phyloP scores from a whole-genome alignment of 1,284 basidiomycete genomes.

The Cutaneotrichosporon dermatis region DNA sequence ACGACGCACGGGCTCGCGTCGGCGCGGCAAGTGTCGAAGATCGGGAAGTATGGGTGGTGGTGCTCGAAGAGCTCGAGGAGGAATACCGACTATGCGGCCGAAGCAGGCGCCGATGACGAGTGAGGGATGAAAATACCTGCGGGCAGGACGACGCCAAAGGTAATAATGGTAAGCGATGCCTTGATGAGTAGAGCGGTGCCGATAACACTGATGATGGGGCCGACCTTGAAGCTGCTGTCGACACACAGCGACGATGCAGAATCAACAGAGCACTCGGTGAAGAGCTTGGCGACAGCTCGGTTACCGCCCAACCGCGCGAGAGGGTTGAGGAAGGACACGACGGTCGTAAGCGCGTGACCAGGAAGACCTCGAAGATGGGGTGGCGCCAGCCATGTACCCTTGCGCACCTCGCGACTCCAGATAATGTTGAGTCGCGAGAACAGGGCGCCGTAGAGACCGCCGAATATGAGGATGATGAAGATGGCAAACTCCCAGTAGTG shows the following conservation, averaged over 20 bases:
- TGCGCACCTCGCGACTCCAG: constrained; percentile 79
- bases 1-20: constrained; percentile 48
- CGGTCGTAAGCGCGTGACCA: constrained; percentile 74
- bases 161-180: constrained; percentile 76
- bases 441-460: constrained; percentile 87
- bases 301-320: constrained; percentile 92
- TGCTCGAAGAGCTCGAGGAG: constrained; percentile 72
- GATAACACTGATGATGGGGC: constrained; percentile 65
- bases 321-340: constrained; percentile 80
- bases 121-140: constrained; percentile 98
- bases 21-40: constrained; percentile 62
- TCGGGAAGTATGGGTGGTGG: constrained; percentile 58
- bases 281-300: constrained; percentile 82
- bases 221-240: constrained; percentile 61
- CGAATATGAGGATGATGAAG: constrained; percentile 78
- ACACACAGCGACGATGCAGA: constrained; percentile 67
- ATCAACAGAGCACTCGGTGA: constrained; percentile 71
- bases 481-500: constrained; percentile 55
- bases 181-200: constrained; percentile 74
- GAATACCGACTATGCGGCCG: constrained; percentile 85
- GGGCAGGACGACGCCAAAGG: constrained; percentile 89
- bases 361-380: constrained; percentile 75
- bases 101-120: constrained; percentile 96
- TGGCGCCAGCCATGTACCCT: constrained; percentile 75
- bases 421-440: constrained; percentile 81